A percentile compares a stretch with the other conserved stretches of the same genome.
These are phyloP conservation scores for Saturnispora ahearnii DNA, from an alignment of 805 yeast species.

Conservation along the genomic window DNA sequence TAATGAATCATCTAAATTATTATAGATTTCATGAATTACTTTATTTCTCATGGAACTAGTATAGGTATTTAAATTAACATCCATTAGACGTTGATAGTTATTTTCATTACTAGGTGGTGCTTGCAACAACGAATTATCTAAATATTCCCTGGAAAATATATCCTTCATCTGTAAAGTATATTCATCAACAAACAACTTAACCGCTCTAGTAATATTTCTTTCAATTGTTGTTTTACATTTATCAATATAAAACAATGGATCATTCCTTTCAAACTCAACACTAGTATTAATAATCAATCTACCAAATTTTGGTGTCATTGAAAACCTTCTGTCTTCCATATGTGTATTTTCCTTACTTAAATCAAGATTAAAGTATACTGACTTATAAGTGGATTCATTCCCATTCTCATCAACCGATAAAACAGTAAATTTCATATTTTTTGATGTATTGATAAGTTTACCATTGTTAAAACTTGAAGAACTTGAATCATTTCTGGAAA, in stretches of 20 bases:
- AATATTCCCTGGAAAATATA: constrained; percentile 29
- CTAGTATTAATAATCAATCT: constrained; percentile 55
- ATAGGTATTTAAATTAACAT: constrained; percentile 18
- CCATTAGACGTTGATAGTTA: constrained; percentile 18
- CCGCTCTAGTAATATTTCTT: constrained; percentile 57
- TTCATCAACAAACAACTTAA: constrained; percentile 62
- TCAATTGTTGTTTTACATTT: constrained; percentile 58
- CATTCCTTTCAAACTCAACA: constrained; percentile 70
- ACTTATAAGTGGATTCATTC: constrained; percentile 9
- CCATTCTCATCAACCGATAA: constrained; percentile 17
- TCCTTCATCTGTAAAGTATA: constrained; percentile 53
- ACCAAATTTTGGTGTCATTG: constrained; percentile 37
- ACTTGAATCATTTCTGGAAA: not conserved
- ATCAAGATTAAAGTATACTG: constrained; percentile 10
- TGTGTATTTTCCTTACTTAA: constrained; percentile 5
- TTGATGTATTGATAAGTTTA: not conserved
- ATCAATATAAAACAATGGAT: constrained; percentile 75
- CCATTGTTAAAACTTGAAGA: not conserved
- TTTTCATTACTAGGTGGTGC: constrained; percentile 16
- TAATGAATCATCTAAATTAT: constrained; percentile 24
- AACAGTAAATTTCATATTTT: constrained; percentile 9
- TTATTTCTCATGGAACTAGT: constrained; percentile 19
- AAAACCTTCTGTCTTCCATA: constrained; percentile 14
- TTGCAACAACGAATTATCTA: constrained; percentile 19
- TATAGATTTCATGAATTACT: constrained; percentile 20